These are phyloP conservation scores for Phylloporus sp. DNA, from an alignment of 768 basidiomycete species.

Conservation along the genomic window DNA sequence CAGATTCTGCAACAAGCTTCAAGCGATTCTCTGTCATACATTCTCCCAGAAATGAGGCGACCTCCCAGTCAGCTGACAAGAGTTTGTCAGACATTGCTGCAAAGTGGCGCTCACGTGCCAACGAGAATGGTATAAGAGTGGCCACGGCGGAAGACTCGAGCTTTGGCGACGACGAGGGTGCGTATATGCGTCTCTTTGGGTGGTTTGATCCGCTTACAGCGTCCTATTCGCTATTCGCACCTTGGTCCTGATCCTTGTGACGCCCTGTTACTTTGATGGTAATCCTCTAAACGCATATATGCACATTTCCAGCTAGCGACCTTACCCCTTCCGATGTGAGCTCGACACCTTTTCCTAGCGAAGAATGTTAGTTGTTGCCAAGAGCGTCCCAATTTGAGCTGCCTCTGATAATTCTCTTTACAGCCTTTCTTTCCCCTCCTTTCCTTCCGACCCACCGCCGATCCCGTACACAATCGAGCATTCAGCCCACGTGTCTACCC, in stretches of 20 bases:
- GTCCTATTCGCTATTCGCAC: not conserved
- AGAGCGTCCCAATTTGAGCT: constrained; percentile 13
- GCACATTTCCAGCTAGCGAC: constrained; percentile 51
- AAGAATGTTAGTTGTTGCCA: constrained; percentile 43
- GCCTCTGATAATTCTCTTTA: constrained; percentile 16
- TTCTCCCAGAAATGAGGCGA: constrained; percentile 41
- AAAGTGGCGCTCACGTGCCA: constrained; percentile 71
- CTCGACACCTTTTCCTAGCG: constrained; percentile 43
- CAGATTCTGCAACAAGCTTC: constrained; percentile 37
- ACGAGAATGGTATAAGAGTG: constrained; percentile 69
- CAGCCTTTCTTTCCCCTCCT: constrained; percentile 56
- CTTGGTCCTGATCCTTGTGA: constrained; percentile 7
- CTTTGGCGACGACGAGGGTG: constrained; percentile 49
- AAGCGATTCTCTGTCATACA: constrained; percentile 41
- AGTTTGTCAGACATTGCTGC: constrained; percentile 58
- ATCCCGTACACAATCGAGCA: constrained; percentile 56
- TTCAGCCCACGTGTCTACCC: constrained; percentile 33
- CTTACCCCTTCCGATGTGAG: constrained; percentile 46
- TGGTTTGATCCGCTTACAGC: constrained; percentile 16
- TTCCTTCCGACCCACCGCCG: constrained; percentile 54
- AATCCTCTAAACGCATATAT: constrained; percentile 27
- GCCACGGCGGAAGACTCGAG: constrained; percentile 38
- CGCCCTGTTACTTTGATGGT: constrained; percentile 1
- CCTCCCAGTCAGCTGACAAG: constrained; percentile 34
- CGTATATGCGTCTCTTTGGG: constrained; percentile 22